A percentile compares a stretch with the other conserved stretches of the same genome.
phyloP scores from a whole-genome alignment of 331 rosid species.

The Cydonia oblonga region DNA sequence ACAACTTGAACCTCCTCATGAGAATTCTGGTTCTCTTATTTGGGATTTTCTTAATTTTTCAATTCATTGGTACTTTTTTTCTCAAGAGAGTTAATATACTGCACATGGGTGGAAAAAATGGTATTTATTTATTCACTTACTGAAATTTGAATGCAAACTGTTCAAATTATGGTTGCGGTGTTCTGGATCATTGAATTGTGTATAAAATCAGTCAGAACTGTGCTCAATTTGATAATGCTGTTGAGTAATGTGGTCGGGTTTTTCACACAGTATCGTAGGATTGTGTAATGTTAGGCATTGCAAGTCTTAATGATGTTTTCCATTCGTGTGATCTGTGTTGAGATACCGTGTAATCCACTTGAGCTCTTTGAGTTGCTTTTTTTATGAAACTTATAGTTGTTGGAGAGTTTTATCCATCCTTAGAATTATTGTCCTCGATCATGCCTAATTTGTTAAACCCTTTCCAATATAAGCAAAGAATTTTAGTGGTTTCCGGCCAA shows the following conservation, averaged over 20 bases:
- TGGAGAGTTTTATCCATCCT: background rate
- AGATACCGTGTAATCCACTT: no score
- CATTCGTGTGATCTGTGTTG: background rate
- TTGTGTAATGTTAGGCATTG: background rate
- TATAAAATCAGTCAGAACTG: background rate
- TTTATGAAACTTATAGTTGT: no score
- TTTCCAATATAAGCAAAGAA: background rate
- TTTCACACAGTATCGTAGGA: background rate
- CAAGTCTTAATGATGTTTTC: background rate
- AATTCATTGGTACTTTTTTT: background rate
- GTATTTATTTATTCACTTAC: background rate
- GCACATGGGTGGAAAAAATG: background rate
- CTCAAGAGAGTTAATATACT: background rate
- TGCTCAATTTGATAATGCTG: background rate
- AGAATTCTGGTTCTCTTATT: background rate
- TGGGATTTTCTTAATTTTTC: no score
- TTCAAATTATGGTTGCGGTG: background rate
- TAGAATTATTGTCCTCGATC: background rate
- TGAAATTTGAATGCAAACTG: no score
- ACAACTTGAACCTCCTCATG: conserved; percentile 17
- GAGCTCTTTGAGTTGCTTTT: no score
- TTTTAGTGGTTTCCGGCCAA: background rate
- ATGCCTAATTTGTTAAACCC: background rate
- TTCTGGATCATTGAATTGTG: background rate
- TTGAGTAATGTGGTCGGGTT: background rate